Evolutionary conservation across 495 filamentous ascomycete species (phyloP).

Genomic region (Podospora appendiculata): DNA sequence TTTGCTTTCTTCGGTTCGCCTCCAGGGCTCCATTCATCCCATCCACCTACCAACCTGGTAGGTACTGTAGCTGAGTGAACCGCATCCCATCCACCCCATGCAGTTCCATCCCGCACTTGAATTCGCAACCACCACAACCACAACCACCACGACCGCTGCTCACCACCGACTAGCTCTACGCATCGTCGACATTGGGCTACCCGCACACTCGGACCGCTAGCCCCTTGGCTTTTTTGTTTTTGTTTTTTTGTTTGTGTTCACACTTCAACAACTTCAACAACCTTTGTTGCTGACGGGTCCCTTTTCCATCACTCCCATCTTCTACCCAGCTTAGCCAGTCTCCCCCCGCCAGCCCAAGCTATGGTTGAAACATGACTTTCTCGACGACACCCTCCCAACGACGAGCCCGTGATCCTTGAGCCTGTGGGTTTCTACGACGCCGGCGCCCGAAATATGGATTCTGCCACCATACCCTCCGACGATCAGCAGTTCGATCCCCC

Average conservation of each 20-base stretch:
- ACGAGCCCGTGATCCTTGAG: constrained; percentile 21
- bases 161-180: not conserved
- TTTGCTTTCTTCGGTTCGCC: not conserved
- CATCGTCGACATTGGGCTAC: no score
- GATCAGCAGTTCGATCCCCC: constrained; percentile 58
- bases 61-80: no score
- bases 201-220: no score
- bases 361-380: constrained; percentile 30
- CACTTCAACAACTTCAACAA: no score
- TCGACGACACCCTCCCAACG: constrained; percentile 21
- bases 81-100: not conserved
- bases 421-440: not conserved
- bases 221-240: no score
- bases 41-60: not conserved
- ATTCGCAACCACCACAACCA: not conserved
- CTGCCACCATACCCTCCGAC: constrained; percentile 45
- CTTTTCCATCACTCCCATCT: no score
- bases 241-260: no score
- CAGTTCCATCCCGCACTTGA: not conserved
- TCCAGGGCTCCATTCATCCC: not conserved
- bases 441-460: constrained; percentile 33
- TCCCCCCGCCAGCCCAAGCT: no score
- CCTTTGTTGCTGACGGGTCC: no score
- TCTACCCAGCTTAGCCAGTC: no score
- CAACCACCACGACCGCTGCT: not conserved